phyloP scores from a whole-genome alignment of 2,329 filamentous ascomycete genomes.

The Fusarium haematococcum region DNA sequence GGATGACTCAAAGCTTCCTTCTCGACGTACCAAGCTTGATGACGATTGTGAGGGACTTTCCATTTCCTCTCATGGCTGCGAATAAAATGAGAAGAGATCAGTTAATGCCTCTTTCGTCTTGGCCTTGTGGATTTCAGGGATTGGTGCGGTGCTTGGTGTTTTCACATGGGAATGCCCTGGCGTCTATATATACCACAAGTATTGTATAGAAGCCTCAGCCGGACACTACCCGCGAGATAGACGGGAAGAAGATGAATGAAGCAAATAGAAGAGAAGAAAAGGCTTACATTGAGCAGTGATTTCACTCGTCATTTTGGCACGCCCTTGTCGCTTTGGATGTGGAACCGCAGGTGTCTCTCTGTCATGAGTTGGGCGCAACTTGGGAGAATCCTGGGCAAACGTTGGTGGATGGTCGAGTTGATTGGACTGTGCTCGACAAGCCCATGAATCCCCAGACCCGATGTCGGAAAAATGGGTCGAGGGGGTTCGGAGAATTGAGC shows the following conservation, averaged over 20 bases:
- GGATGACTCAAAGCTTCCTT: conserved; percentile 18
- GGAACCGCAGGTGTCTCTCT: conserved; percentile 39
- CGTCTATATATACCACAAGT: conserved; percentile 10
- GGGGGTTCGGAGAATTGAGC: conserved; percentile 1
- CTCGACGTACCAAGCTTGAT: conserved; percentile 82
- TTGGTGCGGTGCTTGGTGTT: conserved; percentile 1
- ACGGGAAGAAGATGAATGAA: conserved; percentile 25
- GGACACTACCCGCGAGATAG: conserved; percentile 18
- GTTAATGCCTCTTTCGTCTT: conserved; percentile 52
- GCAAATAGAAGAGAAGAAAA: conserved; percentile 14
- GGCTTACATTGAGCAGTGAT: conserved; percentile 41
- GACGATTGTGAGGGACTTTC: conserved; percentile 70
- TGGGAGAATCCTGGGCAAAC: conserved; percentile 33
- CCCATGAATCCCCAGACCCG: conserved; percentile 35
- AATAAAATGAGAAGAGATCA: conserved; percentile 58
- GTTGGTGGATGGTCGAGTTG: conserved; percentile 30
- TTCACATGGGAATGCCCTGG: conserved; percentile 21
- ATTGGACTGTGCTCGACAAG: conserved; percentile 36
- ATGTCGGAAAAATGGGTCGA: conserved; percentile 28
- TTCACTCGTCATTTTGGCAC: conserved; percentile 45
- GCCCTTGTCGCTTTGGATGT: conserved; percentile 42
- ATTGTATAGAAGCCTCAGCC: conserved; percentile 25
- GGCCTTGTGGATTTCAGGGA: conserved; percentile 1
- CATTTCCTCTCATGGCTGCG: conserved; percentile 70
- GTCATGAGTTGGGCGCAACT: conserved; percentile 38